phyloP scores from a whole-genome alignment of 768 basidiomycete species.

The Mycena amicta region DNA sequence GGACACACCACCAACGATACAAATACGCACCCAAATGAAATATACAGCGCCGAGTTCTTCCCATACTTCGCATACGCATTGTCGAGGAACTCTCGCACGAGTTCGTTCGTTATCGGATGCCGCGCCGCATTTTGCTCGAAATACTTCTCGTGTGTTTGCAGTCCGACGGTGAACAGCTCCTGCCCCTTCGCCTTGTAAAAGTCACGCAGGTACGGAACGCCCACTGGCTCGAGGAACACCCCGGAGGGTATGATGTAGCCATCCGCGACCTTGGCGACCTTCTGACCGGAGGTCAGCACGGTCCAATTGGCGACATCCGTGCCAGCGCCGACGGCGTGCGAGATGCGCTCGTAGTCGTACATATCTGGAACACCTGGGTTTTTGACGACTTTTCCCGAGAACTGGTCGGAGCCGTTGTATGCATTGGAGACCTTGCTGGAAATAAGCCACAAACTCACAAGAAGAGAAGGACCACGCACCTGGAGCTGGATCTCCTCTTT shows the following conservation, averaged over 20 bases:
- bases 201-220: slow-evolving; percentile 1
- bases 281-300: background rate
- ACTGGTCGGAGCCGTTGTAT: slow-evolving; percentile 9
- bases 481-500: slow-evolving; percentile 3
- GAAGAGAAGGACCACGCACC: background rate
- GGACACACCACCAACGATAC: background rate
- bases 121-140: background rate
- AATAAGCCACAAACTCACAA: no score
- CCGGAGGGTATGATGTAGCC: slow-evolving; percentile 2
- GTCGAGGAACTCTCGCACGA: slow-evolving; percentile 4
- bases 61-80: slow-evolving; percentile 3
- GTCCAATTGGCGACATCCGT: background rate
- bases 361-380: slow-evolving; percentile 13
- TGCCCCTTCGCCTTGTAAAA: slow-evolving; percentile 1
- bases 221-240: slow-evolving; percentile 1
- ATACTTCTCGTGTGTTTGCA: slow-evolving; percentile 1
- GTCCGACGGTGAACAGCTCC: slow-evolving; percentile 7
- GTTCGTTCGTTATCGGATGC: background rate
- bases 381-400: background rate
- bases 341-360: slow-evolving; percentile 15
- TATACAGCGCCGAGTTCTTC: slow-evolving; percentile 12
- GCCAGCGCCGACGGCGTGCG: background rate
- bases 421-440: background rate
- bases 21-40: slow-evolving; percentile 14
- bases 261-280: slow-evolving; percentile 3